Base-by-base conservation (phyloP, 2,329 filamentous ascomycete species). In the Grosmannia penicillata region DNA sequence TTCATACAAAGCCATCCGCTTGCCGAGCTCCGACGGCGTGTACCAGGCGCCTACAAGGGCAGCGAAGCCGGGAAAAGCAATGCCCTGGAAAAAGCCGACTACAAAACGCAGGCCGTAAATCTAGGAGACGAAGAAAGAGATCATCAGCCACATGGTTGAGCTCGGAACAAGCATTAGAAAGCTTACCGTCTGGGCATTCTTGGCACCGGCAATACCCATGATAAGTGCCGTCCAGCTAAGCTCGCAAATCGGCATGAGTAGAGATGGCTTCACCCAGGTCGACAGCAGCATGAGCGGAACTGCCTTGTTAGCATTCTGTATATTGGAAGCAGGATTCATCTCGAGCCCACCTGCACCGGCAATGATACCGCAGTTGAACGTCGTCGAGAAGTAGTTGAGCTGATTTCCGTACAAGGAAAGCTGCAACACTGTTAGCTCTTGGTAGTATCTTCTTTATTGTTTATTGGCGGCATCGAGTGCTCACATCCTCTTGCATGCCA, bases 11-110 rank as follows among this genome's bases (percentile, higher is more conserved):
- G 35, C 35, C 35, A 37, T 29, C 4, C 35, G 35, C 14, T 37
- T 37, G 18, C 35, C 35, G 6, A 37, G 35, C 35, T 37, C 35
- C 7, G 35, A 30, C 4, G 35, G 35, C 18, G 35, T 37, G 18
- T 37, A 37, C 35, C 35, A 37, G 18, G 19, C 25, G 14, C 32
- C 32, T 2, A 34, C 22, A 11, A 36, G 18, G 13, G 33, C 23
- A 14, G 33, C 33, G 28, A 36, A 36, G 8, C 33, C 33, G 3
- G 33, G 33, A 28, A 36, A 36, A 2, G 33, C 33, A 21, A 36
- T 36, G 15, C 33, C 33, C 11, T 36, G 33, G 25, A 36, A 36
- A 18, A 36, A 28, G 3, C 33, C 33, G 8, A 19, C 15, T 9
- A 21, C 15, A n/a, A 36, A 36, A 10, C 33, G 33, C 4, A 36